A percentile compares a stretch with the other conserved stretches of the same genome.
These are phyloP conservation scores for Ustulina deusta DNA, from an alignment of 2,329 filamentous ascomycete species.

Conservation along the genomic window DNA sequence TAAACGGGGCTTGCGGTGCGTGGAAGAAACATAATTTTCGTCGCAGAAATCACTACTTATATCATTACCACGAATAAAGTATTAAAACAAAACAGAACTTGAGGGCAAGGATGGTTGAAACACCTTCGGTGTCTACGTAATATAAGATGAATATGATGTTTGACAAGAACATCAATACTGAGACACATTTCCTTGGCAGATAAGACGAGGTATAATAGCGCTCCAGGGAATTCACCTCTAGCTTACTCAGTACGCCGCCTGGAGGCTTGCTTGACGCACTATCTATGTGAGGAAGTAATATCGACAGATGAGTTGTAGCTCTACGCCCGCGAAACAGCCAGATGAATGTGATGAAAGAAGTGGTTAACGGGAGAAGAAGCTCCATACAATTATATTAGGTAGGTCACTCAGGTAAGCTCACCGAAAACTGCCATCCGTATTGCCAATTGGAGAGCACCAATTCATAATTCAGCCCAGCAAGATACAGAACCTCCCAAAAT, in stretches of 20 bases:
- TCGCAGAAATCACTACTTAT: neutral
- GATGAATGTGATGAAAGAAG: neutral
- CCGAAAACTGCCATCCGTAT: conserved; percentile 3
- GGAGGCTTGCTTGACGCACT: conserved; percentile 2
- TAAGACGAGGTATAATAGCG: conserved; percentile 4
- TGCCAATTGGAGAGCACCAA: conserved; percentile 17
- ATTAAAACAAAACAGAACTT: neutral
- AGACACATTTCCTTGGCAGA: conserved; percentile 24
- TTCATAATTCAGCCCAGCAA: neutral
- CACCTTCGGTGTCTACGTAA: neutral
- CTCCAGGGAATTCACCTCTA: neutral
- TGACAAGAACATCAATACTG: conserved; percentile 1
- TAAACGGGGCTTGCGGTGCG: neutral
- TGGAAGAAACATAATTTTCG: neutral
- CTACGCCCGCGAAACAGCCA: neutral
- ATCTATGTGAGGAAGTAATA: neutral
- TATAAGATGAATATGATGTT: neutral
- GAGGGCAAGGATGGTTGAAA: neutral
- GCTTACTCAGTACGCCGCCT: conserved; percentile 29
- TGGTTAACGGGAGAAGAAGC: neutral
- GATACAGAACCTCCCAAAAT: no score
- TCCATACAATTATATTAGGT: neutral
- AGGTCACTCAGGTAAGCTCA: no score
- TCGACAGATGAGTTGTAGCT: conserved; percentile 7
- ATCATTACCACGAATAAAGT: neutral